Evolutionary conservation across 176 grass and related monocot species (phyloP), one percentile per base, ranked within the genome.

Genomic region (maize (Zea mays)): DNA sequence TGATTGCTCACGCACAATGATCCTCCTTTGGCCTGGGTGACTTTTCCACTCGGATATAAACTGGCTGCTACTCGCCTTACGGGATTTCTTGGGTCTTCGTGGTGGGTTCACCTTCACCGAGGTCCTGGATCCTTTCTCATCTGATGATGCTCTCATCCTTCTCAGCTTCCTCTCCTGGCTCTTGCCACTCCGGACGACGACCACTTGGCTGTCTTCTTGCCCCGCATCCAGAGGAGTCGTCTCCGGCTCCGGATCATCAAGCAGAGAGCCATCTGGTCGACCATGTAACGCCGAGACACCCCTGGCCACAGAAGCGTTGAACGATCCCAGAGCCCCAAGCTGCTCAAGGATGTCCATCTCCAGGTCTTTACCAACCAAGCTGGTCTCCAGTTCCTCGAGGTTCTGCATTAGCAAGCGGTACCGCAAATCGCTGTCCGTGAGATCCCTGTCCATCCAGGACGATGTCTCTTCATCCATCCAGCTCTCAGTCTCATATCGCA

Each of bases 361-460:
- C 72, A 92, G 39, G 20, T 91, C 85, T 76, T 85, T 70, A 55
- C 61, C 82, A 42, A 37, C 82, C 82, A 94, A 90, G 40, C 90
- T 89, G 44, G 62, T 82, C 72, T 94, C 87, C 69, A 94, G 49
- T 11, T 52, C 80, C 48, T 84, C 40, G 56, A 94, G 74, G 62
- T 94, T 92, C 74, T 97, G 84, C 85, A 97, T 94, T 61, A 97
- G 33, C 35, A 97, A 68, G 8, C 59, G 68, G 42, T 88, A 81
- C 80, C 93, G 62, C 37, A 77, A 71, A 65, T 67, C 60, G 41
- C 45, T 57, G 20, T 81, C 81, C 56, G 59, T 72, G 63, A 45
- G 35, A 35, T 63, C 44, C 6, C 17, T 86, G 62, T 86, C 69
- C 72, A 82, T 55, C 88, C 55, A 73, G 69, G 11, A 44, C 72